These are phyloP conservation scores for Oryza rufipogon DNA, from an alignment of 176 grass and related monocot species.

Conservation along the genomic window DNA sequence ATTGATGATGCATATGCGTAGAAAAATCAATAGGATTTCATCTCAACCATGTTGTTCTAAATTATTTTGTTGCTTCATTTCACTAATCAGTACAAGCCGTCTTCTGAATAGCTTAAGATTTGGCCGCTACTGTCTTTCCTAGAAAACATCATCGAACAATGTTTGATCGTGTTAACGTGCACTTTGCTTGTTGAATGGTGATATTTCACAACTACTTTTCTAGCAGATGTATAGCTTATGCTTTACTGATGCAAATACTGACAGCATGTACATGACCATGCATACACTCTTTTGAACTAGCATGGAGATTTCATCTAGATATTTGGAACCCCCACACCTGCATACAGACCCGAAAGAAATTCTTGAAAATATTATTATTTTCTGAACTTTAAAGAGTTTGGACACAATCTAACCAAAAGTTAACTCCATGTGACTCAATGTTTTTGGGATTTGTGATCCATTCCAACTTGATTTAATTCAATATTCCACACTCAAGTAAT, in stretches of 20 bases:
- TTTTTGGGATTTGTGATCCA: neutral
- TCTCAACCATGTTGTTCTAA: conserved; percentile 14
- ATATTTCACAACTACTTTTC: neutral
- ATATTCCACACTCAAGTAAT: neutral
- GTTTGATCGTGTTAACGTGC: neutral
- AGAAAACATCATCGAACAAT: neutral
- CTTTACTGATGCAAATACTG: conserved; percentile 9
- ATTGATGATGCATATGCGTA: conserved; percentile 7
- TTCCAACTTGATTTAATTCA: neutral
- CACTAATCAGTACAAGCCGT: neutral
- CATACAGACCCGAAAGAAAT: too few relatives aligned
- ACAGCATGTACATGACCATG: neutral
- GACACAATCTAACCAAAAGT: neutral
- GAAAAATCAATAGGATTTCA: conserved; percentile 11
- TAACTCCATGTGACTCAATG: neutral
- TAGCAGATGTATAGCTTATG: neutral
- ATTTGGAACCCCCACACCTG: neutral
- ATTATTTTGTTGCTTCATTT: neutral
- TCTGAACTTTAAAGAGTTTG: neutral
- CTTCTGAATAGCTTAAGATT: neutral
- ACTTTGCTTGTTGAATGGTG: neutral
- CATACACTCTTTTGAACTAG: conserved; percentile 8
- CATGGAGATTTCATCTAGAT: neutral
- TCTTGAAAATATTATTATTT: neutral
- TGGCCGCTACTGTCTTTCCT: neutral